Conservation (phyloP, 371 early-diverging fungal genomes). For the Lichtheimia ramosa region DNA sequence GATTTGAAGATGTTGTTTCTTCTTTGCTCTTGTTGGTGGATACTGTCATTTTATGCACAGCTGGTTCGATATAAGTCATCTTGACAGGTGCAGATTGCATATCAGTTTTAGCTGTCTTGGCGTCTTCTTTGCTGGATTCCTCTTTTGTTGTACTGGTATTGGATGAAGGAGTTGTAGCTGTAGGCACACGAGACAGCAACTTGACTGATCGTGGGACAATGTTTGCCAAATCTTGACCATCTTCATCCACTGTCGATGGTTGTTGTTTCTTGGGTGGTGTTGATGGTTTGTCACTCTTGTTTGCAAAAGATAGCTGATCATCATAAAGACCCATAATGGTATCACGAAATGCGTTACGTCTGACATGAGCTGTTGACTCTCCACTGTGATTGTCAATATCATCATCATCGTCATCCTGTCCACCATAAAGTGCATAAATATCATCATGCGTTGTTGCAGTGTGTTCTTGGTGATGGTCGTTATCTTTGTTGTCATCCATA, state of each 20-base stretch:
- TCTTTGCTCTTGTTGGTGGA: background rate
- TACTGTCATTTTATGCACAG: constrained; percentile 27
- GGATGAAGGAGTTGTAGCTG: constrained; percentile 6
- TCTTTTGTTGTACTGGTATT: background rate
- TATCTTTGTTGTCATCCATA: background rate
- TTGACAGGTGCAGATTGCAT: constrained; percentile 23
- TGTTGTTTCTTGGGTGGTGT: too few relatives aligned
- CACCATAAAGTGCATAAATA: background rate
- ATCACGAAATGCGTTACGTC: constrained; percentile 23
- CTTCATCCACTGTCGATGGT: constrained; percentile 3
- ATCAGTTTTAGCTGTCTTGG: background rate
- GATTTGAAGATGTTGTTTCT: background rate
- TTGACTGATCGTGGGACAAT: constrained; percentile 30
- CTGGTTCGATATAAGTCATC: constrained; percentile 40
- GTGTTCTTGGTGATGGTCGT: too few relatives aligned
- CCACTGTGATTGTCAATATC: background rate
- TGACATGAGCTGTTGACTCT: constrained; percentile 1
- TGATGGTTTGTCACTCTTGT: background rate
- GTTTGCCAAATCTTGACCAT: constrained; percentile 12
- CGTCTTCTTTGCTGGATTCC: background rate
- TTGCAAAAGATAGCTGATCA: constrained; percentile 13
- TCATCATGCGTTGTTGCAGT: background rate
- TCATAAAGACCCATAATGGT: constrained; percentile 46
- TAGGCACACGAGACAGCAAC: constrained; percentile 25
- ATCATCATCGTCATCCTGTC: constrained; percentile 18